A percentile compares a stretch with the other conserved stretches of the same genome.
These are phyloP conservation scores for Rubia balearica DNA, from an alignment of 305 asterid genomes.

Conservation along the genomic window DNA sequence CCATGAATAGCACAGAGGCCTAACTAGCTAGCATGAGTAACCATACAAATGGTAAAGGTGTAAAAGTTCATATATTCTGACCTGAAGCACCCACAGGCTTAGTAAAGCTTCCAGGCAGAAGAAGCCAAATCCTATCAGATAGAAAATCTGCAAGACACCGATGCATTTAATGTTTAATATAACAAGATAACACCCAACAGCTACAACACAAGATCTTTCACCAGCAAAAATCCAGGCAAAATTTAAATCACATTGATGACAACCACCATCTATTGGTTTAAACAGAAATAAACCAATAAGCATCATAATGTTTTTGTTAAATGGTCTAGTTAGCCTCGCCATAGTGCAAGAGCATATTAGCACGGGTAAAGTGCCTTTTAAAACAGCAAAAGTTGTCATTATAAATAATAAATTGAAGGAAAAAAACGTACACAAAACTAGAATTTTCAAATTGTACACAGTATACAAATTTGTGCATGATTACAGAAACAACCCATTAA, in stretches of 20 bases:
- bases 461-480: neutral
- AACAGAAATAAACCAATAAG: neutral
- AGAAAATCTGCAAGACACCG: conserved; percentile 66
- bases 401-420: neutral
- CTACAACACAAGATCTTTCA: neutral
- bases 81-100: conserved; percentile 99
- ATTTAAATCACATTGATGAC: neutral
- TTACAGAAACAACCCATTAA: neutral
- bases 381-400: neutral
- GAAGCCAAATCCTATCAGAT: conserved; percentile 80
- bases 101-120: conserved; percentile 82
- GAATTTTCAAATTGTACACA: neutral
- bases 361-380: neutral
- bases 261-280: neutral
- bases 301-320: neutral
- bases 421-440: neutral
- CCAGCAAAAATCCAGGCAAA: neutral
- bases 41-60: neutral
- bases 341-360: neutral
- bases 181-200: neutral
- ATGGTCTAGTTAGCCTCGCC: neutral
- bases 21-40: neutral
- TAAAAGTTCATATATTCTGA: conserved; percentile 27
- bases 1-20: neutral
- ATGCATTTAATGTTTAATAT: neutral